Base-by-base conservation (phyloP, 177 flowering plant species). In the Vitis hybrid region DNA sequence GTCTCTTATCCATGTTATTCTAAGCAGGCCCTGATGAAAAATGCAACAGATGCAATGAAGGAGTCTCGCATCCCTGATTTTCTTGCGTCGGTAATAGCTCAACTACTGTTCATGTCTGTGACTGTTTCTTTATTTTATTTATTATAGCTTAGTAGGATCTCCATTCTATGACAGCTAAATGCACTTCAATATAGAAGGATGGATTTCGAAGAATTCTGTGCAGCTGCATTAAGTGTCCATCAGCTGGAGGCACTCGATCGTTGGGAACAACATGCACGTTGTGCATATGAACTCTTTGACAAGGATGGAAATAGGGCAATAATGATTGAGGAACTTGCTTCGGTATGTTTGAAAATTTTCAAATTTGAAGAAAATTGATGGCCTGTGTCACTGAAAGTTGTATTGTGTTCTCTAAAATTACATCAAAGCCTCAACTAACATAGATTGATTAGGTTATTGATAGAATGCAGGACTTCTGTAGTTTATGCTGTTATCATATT, bases 21-120 rank as follows among this genome's bases (percentile, higher is more conserved):
- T 74, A 62, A 13, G 13, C 86, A 96, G 99, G 98, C 90, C 46
- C 80, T 96, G 73, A 70, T 80, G 80, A 86, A 86, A 74, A 81
- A 87, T 82, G 89, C 97, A 19, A 96, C 98, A 24, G 94, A 92
- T 79, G 98, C 98, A 61, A 92, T 94, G 97, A 94, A 92, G 78
- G 98, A 92, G 64, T 96, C 98, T 21, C 86, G 91, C 17, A 75
- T 91, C 68, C 88, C 85, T 68, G 98, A 96, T 70, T 82, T 85
- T 77, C 85, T 94, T 35, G 72, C 85, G 27, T 77, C 91, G 78
- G 99, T 96, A 83, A 54, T 72, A 57, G 7, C 54, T 72, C 49
- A 64, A 52, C 21, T 18, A 40, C 12, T 35, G 1, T 24, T 51
- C 27, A 2, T 54, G 13, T 55, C 6, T 52, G 17, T 66, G 9